Base-by-base conservation (phyloP, 1,284 basidiomycete genomes). In the Singerocomus inundabilis region DNA sequence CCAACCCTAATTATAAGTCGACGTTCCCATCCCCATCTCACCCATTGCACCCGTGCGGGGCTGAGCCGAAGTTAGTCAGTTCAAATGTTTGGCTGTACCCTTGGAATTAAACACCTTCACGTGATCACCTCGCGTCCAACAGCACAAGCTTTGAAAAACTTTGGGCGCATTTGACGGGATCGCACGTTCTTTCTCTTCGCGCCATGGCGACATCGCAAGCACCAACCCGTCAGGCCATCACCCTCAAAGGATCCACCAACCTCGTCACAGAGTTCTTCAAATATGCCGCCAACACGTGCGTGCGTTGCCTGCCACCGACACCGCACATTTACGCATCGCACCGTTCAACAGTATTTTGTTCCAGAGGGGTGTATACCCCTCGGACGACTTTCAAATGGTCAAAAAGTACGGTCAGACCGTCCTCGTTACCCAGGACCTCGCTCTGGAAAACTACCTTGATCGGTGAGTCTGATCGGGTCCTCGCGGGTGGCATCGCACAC, bases 211-310 rank as follows among this genome's bases (percentile, higher is more conserved):
- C 81, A 5, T 86, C 80, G 61, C 86, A 89, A 72, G 80, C 82
- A 46, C 75, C 74, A 6, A 81, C 80, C 18, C 79, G 81, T 37
- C 85, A 89, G 56, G 81, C 86, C 5, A 95, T 97, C 60, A 95
- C 93, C 1, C 86, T 99, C 69, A 96, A 98, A 66, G 97, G 97
- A 1, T 97, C 93, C 0, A 93, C 93, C 1, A 82, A 86, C 39
- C 80, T 98, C n/a, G 95, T 99, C 49, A 96, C 93, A 13, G 97
- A 99, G 66, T 98, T 99, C 78, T 98, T 99, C 80, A 95, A 96
- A 75, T 99, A 93, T 71, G 89, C 91, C 21, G 92, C 95, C 56
- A 96, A 96, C 75, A 91, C 88, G 92, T 93, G 63, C 55, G 88
- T 77, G 24, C n/a, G 30, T 21, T 38, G 16, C 8, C 36, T 45